Base-by-base conservation (phyloP, 2,329 filamentous ascomycete species). In the Fusarium phyllophilum region DNA sequence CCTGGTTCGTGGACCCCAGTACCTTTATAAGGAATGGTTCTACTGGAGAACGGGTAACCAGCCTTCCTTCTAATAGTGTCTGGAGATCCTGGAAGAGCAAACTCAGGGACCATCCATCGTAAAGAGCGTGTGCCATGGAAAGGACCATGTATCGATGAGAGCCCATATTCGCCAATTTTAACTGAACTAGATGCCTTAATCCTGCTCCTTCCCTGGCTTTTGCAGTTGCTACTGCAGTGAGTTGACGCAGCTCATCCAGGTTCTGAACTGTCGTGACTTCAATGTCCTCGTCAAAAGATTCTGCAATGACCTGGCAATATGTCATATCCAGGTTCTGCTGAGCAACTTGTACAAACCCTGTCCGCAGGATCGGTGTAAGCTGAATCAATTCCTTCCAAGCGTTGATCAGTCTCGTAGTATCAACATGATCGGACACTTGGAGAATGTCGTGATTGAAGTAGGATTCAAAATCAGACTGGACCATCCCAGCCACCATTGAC, bases 401-500 rank as follows among this genome's bases (percentile, higher is more conserved):
- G 2, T 78, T 57, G 41, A 86, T 84, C 2, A 97, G 84, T 51
- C 77, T 86, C 0, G 82, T 72, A 1, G 91, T 42, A 74, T 97
- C 87, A 3, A 91, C 84, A 1, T 83, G 80, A 0, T 84, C 72
- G 0, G 82, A 78, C 5, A 98, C 73, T 71, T 90, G 87, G 29
- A 97, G 84, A 5, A 96, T 82, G 76, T 97, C 93, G 65, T 96
- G 91, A 71, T 97, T 97, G 84, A 94, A 97, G 79, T 98, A 98
- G 72, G 91, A 88, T 17, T 86, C 84, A 75, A 93, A 96, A 7
- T 89, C 86, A 0, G 94, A 96, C 22, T 89, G 86, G 1, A 94
- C 74, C 93, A 97, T 97, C 68, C 94, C 93, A 1, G 91, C 91
- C 6, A 97, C 84, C 90, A 98, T 94, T 4, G 92, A 91, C 80